Conservation (phyloP, 371 early-diverging fungal genomes). For the Dichotomocladium elegans region DNA sequence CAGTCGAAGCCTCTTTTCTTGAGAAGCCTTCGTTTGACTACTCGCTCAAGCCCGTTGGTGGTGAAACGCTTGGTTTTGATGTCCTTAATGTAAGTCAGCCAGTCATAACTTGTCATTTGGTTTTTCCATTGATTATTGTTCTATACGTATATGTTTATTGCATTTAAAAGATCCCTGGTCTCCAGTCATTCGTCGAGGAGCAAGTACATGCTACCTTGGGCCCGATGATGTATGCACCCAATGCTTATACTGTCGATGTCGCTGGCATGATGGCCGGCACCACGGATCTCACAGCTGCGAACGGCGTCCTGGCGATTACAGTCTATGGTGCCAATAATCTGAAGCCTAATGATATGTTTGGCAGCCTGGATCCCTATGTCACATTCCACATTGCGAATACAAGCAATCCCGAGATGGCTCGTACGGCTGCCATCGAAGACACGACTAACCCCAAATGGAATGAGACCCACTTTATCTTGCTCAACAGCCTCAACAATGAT, state of each 20-base stretch:
- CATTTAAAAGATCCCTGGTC: constrained; percentile 70
- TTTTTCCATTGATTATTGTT: too few relatives aligned
- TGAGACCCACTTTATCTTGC: constrained; percentile 35
- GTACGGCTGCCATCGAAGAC: constrained; percentile 57
- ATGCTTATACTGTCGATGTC: constrained; percentile 77
- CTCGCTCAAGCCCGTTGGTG: constrained; percentile 88
- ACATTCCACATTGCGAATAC: constrained; percentile 66
- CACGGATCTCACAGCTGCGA: constrained; percentile 50
- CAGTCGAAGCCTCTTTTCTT: constrained; percentile 84
- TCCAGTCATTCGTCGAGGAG: constrained; percentile 76
- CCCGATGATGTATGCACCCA: constrained; percentile 87
- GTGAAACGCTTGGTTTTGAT: constrained; percentile 84
- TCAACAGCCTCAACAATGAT: constrained; percentile 30
- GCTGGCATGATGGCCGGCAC: constrained; percentile 80
- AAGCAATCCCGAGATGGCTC: constrained; percentile 49
- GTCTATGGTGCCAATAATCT: constrained; percentile 76
- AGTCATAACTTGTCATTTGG: not conserved
- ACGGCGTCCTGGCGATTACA: constrained; percentile 82
- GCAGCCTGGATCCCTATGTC: constrained; percentile 85
- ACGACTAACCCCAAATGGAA: constrained; percentile 44
- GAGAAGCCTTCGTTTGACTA: constrained; percentile 92
- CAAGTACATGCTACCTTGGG: constrained; percentile 73
- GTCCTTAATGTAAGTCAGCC: constrained; percentile 60
- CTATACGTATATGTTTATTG: not conserved
- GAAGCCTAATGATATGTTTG: constrained; percentile 80